Evolutionary conservation across 306 rosid species (phyloP), one percentile per base, ranked within the genome.

Genomic region (Cucurbita maxima): DNA sequence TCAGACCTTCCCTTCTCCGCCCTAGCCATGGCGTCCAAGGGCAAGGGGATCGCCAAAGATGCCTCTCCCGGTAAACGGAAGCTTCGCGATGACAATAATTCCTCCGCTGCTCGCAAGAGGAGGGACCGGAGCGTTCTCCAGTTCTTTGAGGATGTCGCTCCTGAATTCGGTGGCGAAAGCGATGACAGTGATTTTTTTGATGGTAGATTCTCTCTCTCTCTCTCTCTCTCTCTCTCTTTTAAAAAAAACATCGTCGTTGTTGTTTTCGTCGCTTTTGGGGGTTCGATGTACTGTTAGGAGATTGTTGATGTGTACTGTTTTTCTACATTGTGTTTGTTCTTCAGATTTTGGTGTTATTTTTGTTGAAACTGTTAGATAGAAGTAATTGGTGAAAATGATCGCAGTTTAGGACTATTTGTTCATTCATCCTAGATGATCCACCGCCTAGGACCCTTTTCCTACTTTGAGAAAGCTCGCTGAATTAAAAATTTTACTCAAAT

Each of bases 131-230:
- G 77, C 7, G 85, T 82, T 10, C 83, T 89, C 15, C 87, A 80
- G 87, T 95, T 95, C 76, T 88, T 95, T 60, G 97, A 95, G 8
- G 89, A 91, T 22, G 56, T 55, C 40, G 83, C 86, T 3, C 85
- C 78, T 13, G 90, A 79, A 7, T 50, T 77, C 18, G 89, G 80
- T 0, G 84, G 62, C 77, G 92, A 82, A 2, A 66, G 63, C 16
- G 86, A 85, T 52, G 85, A 75, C 52, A 76, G 80, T 36, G 95
- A 84, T 79, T 77, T 83, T 34, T 72, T 40, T 10, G 79, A 81
- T 25, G 88, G 99, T 94, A 80, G 12, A 11, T 11, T 12, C 10
- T 38, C 53, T 15, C 60, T 60, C 19, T 25, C 37, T 59, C 1
- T 7, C 13, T 20, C 10, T 38, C 53, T 15, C 60, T 60, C 19